Conservation (phyloP, 768 basidiomycete genomes). For the Naganishia randhawae region DNA sequence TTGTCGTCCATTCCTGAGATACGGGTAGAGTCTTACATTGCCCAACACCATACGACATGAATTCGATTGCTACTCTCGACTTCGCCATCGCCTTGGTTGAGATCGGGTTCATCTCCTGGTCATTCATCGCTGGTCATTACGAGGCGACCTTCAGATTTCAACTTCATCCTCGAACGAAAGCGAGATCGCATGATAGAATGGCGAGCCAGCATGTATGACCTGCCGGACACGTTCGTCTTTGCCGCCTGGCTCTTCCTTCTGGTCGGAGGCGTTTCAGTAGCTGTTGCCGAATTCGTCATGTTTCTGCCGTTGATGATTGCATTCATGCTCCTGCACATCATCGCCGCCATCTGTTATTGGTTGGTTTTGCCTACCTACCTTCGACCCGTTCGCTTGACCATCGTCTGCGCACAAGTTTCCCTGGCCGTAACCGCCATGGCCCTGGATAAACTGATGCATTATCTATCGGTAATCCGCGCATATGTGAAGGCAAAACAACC, state of each 20-base stretch:
- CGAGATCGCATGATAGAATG: background rate
- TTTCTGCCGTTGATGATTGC: background rate
- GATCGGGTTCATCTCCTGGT: background rate
- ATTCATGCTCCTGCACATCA: background rate
- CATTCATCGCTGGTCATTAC: background rate
- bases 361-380: background rate
- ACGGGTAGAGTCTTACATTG: background rate
- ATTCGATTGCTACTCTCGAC: background rate
- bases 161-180: slow-evolving; percentile 6
- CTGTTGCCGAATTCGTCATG: background rate
- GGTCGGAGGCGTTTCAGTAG: background rate
- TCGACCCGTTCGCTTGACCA: background rate
- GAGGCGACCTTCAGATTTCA: background rate
- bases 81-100: background rate
- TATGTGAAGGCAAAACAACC: background rate
- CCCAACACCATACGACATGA: background rate
- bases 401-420: background rate
- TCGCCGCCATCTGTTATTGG: background rate
- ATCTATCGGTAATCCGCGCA: background rate
- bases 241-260: background rate
- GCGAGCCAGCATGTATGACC: background rate
- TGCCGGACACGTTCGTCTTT: background rate
- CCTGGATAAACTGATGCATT: background rate
- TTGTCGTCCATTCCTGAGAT: too few relatives aligned
- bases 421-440: background rate